Conservation (phyloP, 306 rosid species). For the Canavalia ensiformis region DNA sequence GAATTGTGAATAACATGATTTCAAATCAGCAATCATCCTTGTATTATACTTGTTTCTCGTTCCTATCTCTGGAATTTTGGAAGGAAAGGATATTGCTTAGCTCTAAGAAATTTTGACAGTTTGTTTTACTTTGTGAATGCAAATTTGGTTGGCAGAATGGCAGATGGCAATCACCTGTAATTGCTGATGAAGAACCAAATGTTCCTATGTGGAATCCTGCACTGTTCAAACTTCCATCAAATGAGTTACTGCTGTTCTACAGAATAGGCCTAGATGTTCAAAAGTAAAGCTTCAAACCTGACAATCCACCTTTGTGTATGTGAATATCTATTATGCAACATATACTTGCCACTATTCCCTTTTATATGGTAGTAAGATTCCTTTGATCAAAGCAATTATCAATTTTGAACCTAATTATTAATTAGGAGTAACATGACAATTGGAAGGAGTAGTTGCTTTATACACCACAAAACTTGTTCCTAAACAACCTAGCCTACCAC, state of each 20-base stretch:
- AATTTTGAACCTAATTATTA: background rate
- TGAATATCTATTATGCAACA: background rate
- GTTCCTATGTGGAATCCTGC: slow-evolving; percentile 98
- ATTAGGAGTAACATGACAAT: background rate
- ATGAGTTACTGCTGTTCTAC: slow-evolving; percentile 84
- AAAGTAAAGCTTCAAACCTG: slow-evolving; percentile 62
- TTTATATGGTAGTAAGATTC: slow-evolving; percentile 7
- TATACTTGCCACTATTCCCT: background rate
- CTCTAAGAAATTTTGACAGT: slow-evolving; percentile 11
- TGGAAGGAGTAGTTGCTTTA: slow-evolving; percentile 6
- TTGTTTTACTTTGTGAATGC: slow-evolving; percentile 33
- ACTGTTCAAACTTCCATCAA: slow-evolving; percentile 83
- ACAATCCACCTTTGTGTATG: background rate
- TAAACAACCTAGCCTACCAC: background rate
- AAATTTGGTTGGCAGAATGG: slow-evolving; percentile 69
- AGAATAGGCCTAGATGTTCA: slow-evolving; percentile 86
- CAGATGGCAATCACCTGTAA: slow-evolving; percentile 72
- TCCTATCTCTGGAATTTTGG: slow-evolving; percentile 14
- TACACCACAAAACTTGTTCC: slow-evolving; percentile 10
- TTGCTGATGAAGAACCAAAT: slow-evolving; percentile 79
- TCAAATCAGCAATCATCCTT: slow-evolving; percentile 16
- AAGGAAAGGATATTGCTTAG: slow-evolving; percentile 6
- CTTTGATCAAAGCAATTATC: background rate
- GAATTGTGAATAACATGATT: slow-evolving; percentile 27
- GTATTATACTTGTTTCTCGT: slow-evolving; percentile 5